A percentile compares a stretch with the other conserved stretches of the same genome.
Conservation (phyloP, 2,329 filamentous ascomycete species). For the Seiridium unicorne region DNA sequence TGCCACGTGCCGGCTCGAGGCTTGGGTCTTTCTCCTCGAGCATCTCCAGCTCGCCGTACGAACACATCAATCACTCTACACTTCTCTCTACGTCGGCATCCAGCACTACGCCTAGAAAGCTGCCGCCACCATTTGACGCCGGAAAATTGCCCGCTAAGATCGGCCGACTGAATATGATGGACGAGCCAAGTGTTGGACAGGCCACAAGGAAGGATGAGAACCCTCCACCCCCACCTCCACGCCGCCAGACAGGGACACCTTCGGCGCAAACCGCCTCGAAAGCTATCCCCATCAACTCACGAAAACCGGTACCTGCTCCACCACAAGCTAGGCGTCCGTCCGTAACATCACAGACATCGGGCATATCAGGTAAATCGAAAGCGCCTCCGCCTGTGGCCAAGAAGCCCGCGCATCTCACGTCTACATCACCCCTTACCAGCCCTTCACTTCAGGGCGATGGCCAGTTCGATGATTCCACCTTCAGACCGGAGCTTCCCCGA, state of each 20-base stretch:
- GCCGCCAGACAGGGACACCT: slow-evolving; percentile 22
- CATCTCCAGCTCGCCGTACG: slow-evolving; percentile 59
- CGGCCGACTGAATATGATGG: slow-evolving; percentile 40
- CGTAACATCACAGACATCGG: slow-evolving; percentile 19
- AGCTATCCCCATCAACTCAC: slow-evolving; percentile 27
- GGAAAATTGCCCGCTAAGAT: slow-evolving; percentile 43
- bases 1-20: slow-evolving; percentile 53
- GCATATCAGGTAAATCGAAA: slow-evolving; percentile 21
- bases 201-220: slow-evolving; percentile 30
- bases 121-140: slow-evolving; percentile 51
- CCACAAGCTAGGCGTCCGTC: slow-evolving; percentile 16
- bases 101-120: slow-evolving; percentile 44
- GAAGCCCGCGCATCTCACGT: slow-evolving; percentile 58
- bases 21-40: slow-evolving; percentile 50
- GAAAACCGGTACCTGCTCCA: slow-evolving; percentile 11
- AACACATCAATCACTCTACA: slow-evolving; percentile 52
- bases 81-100: slow-evolving; percentile 44
- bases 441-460: slow-evolving; percentile 15
- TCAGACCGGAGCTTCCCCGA: slow-evolving; percentile 22
- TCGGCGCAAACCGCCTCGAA: slow-evolving; percentile 13
- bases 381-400: slow-evolving; percentile 50
- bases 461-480: slow-evolving; percentile 17
- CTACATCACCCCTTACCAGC: slow-evolving; percentile 26
- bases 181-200: slow-evolving; percentile 32
- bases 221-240: slow-evolving; percentile 42